Base-by-base conservation (phyloP, 2,329 filamentous ascomycete genomes). In the Fusarium agapanthi region DNA sequence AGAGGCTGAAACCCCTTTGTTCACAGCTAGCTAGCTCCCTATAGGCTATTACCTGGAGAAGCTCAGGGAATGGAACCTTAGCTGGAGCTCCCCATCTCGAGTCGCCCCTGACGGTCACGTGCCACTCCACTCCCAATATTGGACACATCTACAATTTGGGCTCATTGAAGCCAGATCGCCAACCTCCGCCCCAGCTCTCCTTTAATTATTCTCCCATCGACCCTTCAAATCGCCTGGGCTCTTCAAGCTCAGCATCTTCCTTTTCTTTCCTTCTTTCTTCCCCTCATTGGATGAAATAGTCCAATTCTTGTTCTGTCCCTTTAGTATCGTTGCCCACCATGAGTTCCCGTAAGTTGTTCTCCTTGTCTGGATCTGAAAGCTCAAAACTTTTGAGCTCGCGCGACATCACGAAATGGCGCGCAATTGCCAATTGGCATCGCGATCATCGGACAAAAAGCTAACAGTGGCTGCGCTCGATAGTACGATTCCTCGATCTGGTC, bases 401-500 rank as follows among this genome's bases (percentile, higher is more conserved):
- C 69, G 65, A 71, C 51, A 54, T 61, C 51, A 65, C 58, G 53
- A 43, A 45, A 60, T 58, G 65, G 64, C 69, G 76, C 73, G 70
- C 79, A 76, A 79, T 79, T 80, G 79, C 65, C 59, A 53, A 61
- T 53, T 51, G 60, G 14, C 16, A 47, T 61, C 59, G 60, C 55
- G 37, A 61, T 30, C 45, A 60, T 56, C 65, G 56, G 74, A 66
- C 61, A 22, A 60, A 38, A 66, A 55, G 67, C 81, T 83, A 65
- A 83, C 75, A 26, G 65, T 62, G 50, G 64, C 51, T 69, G 67
- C 54, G 53, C 60, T 43, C 37, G 64, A 61, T 80, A 98, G 95
- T 99, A 86, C 95, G 96, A 84, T 99, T 99, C 84, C 95, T 99
- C 88, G 96, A 99, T 87, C 90, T 98, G 84, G 96, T 99, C 88